Evolutionary conservation across 768 basidiomycete species (phyloP).

Genomic region (Collybia mongolica): DNA sequence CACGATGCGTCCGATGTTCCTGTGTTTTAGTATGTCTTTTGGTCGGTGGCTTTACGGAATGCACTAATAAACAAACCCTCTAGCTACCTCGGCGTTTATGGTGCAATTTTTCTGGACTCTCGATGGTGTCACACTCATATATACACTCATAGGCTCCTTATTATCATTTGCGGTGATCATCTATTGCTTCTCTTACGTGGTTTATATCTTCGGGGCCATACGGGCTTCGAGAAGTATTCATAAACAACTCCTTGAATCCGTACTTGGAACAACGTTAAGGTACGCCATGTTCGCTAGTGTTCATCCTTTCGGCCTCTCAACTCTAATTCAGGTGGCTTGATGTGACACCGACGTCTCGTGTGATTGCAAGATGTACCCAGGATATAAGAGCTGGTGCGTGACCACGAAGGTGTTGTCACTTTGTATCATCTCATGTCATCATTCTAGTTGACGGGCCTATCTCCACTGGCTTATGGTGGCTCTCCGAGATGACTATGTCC

Average conservation of each 20-base stretch:
- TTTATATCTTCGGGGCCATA: constrained; percentile 48
- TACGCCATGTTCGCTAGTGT: constrained; percentile 15
- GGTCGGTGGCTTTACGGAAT: too few relatives aligned
- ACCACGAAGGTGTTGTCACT: too few relatives aligned
- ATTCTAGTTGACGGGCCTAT: constrained; percentile 48
- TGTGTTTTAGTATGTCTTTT: constrained; percentile 31
- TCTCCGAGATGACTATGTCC: constrained; percentile 26
- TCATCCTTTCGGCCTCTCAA: neutral
- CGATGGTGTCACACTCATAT: too few relatives aligned
- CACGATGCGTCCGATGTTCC: constrained; percentile 28
- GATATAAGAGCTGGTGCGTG: constrained; percentile 48
- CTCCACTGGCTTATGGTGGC: constrained; percentile 22
- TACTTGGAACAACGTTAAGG: constrained; percentile 63
- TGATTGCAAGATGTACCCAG: constrained; percentile 65
- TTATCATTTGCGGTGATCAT: constrained; percentile 25
- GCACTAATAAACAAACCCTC: neutral
- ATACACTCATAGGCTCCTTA: constrained; percentile 21
- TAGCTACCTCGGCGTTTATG: constrained; percentile 52
- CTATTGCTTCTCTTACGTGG: constrained; percentile 30
- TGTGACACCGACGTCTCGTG: constrained; percentile 46
- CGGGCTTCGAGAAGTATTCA: constrained; percentile 59
- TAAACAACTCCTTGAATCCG: constrained; percentile 43
- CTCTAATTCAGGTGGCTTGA: constrained; percentile 42
- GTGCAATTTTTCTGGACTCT: constrained; percentile 5
- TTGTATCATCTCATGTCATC: neutral